Conservation (phyloP, 192 early-diverging fungal genomes). For the Dissophora globulifera region DNA sequence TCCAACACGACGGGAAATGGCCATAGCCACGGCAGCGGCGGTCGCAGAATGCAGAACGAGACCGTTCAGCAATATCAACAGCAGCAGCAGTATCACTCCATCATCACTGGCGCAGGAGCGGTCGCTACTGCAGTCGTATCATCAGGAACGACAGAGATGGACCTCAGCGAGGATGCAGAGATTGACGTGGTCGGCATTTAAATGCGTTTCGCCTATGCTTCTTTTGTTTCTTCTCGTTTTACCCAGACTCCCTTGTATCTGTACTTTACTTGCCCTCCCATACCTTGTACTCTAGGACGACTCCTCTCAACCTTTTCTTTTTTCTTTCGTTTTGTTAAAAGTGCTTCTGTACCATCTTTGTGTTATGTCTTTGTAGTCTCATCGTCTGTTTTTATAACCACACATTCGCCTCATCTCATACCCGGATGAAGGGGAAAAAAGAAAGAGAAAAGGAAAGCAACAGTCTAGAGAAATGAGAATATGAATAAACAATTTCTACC, state of each 20-base stretch:
- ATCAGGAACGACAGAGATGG: conserved; percentile 23
- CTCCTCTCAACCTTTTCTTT: conserved; percentile 13
- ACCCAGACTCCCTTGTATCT: neutral
- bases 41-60: conserved; percentile 36
- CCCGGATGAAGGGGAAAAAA: no score
- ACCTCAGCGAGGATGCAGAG: conserved; percentile 43
- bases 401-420: neutral
- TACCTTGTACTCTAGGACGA: conserved; percentile 20
- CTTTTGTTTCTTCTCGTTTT: conserved; percentile 1
- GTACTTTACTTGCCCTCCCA: neutral
- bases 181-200: conserved; percentile 50
- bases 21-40: no score
- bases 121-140: neutral
- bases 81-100: neutral
- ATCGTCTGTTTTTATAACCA: neutral
- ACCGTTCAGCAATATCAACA: conserved; percentile 13
- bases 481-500: no score
- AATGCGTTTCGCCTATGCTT: neutral
- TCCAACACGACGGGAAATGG: no score
- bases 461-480: no score
- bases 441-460: no score
- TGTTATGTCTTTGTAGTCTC: neutral
- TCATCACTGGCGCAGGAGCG: neutral
- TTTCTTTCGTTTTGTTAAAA: conserved; percentile 5
- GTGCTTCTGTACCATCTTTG: neutral